Evolutionary conservation across 306 rosid species (phyloP).

Genomic region (Senna siamea): DNA sequence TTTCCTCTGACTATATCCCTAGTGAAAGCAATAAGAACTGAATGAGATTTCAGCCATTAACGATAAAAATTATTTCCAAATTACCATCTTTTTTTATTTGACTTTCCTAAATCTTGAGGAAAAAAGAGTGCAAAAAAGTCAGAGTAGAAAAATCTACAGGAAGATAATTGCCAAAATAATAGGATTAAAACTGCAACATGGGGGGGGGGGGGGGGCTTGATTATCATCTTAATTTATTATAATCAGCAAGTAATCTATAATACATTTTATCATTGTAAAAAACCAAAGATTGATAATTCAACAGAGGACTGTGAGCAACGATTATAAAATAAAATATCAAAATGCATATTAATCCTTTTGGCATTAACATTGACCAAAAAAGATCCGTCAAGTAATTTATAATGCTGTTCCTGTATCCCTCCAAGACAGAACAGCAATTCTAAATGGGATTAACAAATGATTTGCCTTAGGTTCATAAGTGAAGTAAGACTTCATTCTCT

Average conservation of each 20-base stretch:
- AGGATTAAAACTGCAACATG: neutral
- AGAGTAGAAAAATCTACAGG: too few species aligned
- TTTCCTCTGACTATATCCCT: constrained; percentile 98
- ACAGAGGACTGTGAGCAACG: neutral
- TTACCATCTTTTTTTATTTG: constrained; percentile 20
- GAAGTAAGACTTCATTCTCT: neutral
- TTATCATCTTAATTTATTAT: neutral
- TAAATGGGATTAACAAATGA: neutral
- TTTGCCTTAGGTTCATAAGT: neutral
- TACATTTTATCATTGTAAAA: neutral
- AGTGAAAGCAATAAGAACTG: constrained; percentile 36
- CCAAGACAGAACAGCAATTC: constrained; percentile 10
- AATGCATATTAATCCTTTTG: neutral
- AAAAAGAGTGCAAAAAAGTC: too few species aligned
- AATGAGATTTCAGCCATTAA: constrained; percentile 27
- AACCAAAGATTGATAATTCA: neutral
- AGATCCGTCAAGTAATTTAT: neutral
- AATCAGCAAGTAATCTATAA: constrained; percentile 3
- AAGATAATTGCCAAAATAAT: too few species aligned
- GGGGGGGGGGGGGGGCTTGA: neutral
- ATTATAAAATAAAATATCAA: constrained; percentile 11
- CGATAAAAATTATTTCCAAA: constrained; percentile 29
- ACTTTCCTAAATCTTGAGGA: neutral
- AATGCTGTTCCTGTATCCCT: neutral
- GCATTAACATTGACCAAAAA: neutral